Evolutionary conservation across 1,284 basidiomycete genomes (phyloP).

Genomic region (Waitea zeae): DNA sequence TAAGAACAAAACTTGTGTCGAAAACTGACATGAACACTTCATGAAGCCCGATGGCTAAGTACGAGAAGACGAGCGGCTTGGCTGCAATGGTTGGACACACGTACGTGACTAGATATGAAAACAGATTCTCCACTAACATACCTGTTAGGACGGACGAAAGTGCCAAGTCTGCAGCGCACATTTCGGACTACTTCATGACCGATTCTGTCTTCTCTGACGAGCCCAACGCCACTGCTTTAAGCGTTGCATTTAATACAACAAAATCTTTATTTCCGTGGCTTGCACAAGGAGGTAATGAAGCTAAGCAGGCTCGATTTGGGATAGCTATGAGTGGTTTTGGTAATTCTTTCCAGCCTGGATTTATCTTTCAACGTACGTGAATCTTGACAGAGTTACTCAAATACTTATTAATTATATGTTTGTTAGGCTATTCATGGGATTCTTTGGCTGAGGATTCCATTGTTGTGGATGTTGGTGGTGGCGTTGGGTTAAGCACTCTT

Average conservation of each 20-base stretch:
- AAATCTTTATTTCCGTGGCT: conserved; percentile 11
- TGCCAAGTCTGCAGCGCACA: conserved; percentile 11
- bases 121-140: neutral
- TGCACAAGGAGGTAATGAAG: conserved; percentile 10
- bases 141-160: conserved; percentile 10
- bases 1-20: neutral
- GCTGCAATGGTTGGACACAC: conserved; percentile 10
- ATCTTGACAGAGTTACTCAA: neutral
- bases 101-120: conserved; percentile 7
- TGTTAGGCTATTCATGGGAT: conserved; percentile 1
- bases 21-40: neutral
- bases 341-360: conserved; percentile 10
- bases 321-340: conserved; percentile 12
- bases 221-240: conserved; percentile 10
- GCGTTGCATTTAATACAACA: conserved; percentile 10
- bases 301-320: conserved; percentile 9
- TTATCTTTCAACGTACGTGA: conserved; percentile 6
- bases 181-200: conserved; percentile 12
- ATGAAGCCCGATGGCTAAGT: conserved; percentile 8
- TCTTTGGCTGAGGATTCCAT: neutral
- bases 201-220: conserved; percentile 10
- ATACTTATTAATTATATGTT: conserved; percentile 4
- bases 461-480: conserved; percentile 16
- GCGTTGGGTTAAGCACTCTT: conserved; percentile 14
- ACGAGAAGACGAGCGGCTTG: conserved; percentile 11